Percentiles rank a stretch among this genome's conserved stretches.
phyloP scores from a whole-genome alignment of 2,329 filamentous ascomycete species.

The Penicillium sp. region DNA sequence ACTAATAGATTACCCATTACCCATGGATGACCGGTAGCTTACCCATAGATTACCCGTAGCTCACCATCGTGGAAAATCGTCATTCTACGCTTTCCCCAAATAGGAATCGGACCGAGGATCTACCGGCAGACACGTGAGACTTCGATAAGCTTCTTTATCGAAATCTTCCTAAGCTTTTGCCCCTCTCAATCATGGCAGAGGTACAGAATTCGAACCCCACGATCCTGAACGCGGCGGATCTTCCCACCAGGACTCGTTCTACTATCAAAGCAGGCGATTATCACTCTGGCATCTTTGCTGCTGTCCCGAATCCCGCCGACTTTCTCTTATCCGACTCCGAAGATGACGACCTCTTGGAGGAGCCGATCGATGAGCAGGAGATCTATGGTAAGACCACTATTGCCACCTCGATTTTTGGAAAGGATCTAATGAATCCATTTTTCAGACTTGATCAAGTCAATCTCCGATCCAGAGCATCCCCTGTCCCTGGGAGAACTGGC shows the following conservation, averaged over 20 bases:
- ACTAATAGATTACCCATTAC: too few species aligned
- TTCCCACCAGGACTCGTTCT: constrained; percentile 70
- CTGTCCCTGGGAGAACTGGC: constrained; percentile 89
- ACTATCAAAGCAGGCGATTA: constrained; percentile 43
- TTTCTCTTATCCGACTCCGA: constrained; percentile 48
- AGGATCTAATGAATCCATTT: not conserved
- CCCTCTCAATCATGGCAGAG: constrained; percentile 30
- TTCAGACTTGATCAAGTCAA: constrained; percentile 85
- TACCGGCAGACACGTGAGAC: constrained; percentile 12
- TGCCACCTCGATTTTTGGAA: not conserved
- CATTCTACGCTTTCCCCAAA: not conserved
- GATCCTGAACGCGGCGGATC: constrained; percentile 82
- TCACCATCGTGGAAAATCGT: not conserved
- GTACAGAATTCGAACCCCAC: constrained; percentile 74
- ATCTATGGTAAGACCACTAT: constrained; percentile 69
- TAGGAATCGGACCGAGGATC: constrained; percentile 7
- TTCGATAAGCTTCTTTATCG: constrained; percentile 47
- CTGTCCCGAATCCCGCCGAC: constrained; percentile 53
- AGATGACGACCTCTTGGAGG: constrained; percentile 63
- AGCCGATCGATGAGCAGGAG: constrained; percentile 95
- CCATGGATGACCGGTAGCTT: too few species aligned
- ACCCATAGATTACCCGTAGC: not conserved
- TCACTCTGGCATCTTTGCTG: constrained; percentile 51
- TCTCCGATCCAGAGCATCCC: constrained; percentile 95
- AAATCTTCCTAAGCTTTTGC: constrained; percentile 2